Evolutionary conservation across 192 early-diverging fungal genomes (phyloP), one percentile per base, ranked within the genome.

Genomic region (Coemansia asiatica): DNA sequence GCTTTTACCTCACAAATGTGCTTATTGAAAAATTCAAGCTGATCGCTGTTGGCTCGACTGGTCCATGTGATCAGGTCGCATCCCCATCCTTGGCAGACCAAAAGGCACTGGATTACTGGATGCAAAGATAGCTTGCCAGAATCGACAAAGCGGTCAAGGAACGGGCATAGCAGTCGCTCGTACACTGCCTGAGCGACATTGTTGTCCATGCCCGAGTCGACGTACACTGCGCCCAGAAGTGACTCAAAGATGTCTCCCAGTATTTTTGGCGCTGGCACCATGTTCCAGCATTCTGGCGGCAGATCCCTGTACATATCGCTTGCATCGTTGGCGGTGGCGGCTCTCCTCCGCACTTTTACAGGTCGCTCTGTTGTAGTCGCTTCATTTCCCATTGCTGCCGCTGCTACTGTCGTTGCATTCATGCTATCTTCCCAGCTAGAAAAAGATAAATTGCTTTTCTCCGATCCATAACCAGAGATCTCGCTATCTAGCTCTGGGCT

Each of bases 241-340:
- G 91, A 89, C 74, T 98, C 95, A n/a, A 95, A 83, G 1, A 95
- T 69, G 79, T 98, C 95, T 8, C 90, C 90, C 47, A 93, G 68
- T 0, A 92, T 89, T 63, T 98, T 98, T 22, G 95, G 95, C n/a
- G 94, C 86, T 10, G 82, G 79, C n/a, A 91, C 66, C 31, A 88
- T 74, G 36, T 83, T 80, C 94, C 94, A 94, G 64, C 90, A 95
- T 57, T 93, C 90, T 10, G 68, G 86, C 63, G 74, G 81, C 62
- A 67, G 76, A 53, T 63, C 63, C 35, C 54, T 71, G 50, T 69
- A 82, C 10, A 82, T 12, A 21, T 76, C 79, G 2, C n/a, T 15
- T n/a, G 23, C 26, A 0, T 64, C 50, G 40, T 6, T n/a, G 15
- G 7, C 26, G 22, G 15, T 23, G 38, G 22, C 10, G 13, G 27